These are phyloP conservation scores for Gossypium schwendimanii DNA, from an alignment of 441 rosid species.

Conservation along the genomic window DNA sequence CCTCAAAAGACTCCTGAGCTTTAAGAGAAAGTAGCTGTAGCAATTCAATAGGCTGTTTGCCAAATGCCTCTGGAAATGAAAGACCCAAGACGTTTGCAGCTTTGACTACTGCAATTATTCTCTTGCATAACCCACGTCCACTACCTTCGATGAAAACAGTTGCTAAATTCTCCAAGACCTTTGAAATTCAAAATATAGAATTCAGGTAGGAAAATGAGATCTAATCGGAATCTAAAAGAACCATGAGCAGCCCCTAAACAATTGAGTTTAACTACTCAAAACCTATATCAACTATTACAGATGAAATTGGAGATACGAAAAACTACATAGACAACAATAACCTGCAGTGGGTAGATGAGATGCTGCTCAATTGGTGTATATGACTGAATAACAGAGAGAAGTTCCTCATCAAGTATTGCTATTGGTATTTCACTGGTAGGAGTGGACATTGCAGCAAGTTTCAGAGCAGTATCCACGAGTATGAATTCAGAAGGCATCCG, in stretches of 20 bases:
- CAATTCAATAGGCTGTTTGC: slow-evolving; percentile 80
- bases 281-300: background rate
- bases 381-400: slow-evolving; percentile 52
- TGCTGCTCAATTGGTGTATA: slow-evolving; percentile 35
- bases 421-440: slow-evolving; percentile 43
- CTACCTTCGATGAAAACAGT: slow-evolving; percentile 65
- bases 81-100: slow-evolving; percentile 86
- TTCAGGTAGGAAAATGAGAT: slow-evolving; percentile 8
- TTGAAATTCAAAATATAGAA: slow-evolving; percentile 17
- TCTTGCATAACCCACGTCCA: slow-evolving; percentile 82
- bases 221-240: slow-evolving; percentile 8
- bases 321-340: slow-evolving; percentile 21
- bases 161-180: slow-evolving; percentile 79
- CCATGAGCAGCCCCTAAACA: background rate
- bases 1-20: slow-evolving; percentile 97
- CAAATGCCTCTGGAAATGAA: slow-evolving; percentile 84
- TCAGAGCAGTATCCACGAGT: slow-evolving; percentile 74
- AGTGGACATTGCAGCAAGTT: slow-evolving; percentile 70
- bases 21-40: slow-evolving; percentile 94
- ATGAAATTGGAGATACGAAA: slow-evolving; percentile 2
- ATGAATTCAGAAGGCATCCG: slow-evolving; percentile 65
- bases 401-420: slow-evolving; percentile 57
- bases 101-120: slow-evolving; percentile 78
- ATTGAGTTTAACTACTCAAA: slow-evolving; percentile 5
- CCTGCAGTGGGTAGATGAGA: slow-evolving; percentile 67